Evolutionary conservation across 345 rosid genomes (phyloP).

Genomic region (Durio zibethinus): DNA sequence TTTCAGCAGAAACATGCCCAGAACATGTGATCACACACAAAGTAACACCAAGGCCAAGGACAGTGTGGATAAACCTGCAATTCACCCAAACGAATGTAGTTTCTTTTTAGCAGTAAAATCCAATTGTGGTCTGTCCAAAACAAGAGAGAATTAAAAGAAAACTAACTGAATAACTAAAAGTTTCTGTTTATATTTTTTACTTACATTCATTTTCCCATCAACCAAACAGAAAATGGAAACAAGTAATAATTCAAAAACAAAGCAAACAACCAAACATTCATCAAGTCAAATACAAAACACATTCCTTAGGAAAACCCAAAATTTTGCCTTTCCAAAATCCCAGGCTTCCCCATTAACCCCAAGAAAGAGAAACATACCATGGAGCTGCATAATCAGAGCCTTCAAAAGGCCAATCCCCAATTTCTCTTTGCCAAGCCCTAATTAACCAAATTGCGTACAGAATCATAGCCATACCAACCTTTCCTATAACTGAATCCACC

Average conservation of each 20-base stretch:
- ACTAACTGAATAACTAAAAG: not conserved
- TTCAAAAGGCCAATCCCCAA: conserved; percentile 46
- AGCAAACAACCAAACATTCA: not conserved
- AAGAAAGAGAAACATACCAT: conserved; percentile 45
- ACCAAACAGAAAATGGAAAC: conserved; percentile 11
- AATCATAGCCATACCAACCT: conserved; percentile 81
- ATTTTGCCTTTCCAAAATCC: not conserved
- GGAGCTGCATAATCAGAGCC: conserved; percentile 47
- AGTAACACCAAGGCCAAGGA: conserved; percentile 63
- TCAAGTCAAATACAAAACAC: not conserved
- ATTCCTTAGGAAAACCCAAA: not conserved
- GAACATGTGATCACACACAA: conserved; percentile 69
- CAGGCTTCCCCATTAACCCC: not conserved
- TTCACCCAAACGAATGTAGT: conserved; percentile 8
- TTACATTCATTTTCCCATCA: conserved; percentile 4
- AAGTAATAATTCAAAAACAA: too few relatives aligned
- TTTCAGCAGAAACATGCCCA: conserved; percentile 87
- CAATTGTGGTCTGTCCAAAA: not conserved
- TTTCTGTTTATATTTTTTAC: not conserved
- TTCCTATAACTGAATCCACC: conserved; percentile 67
- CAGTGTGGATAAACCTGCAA: conserved; percentile 76
- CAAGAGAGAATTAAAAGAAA: not conserved
- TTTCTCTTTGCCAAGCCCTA: conserved; percentile 65
- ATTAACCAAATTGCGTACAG: conserved; percentile 71
- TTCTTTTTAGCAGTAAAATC: not conserved